Percentiles rank a stretch among this genome's conserved stretches.
These are phyloP conservation scores for Pisolithus albus DNA, from an alignment of 768 basidiomycete species.

Conservation along the genomic window DNA sequence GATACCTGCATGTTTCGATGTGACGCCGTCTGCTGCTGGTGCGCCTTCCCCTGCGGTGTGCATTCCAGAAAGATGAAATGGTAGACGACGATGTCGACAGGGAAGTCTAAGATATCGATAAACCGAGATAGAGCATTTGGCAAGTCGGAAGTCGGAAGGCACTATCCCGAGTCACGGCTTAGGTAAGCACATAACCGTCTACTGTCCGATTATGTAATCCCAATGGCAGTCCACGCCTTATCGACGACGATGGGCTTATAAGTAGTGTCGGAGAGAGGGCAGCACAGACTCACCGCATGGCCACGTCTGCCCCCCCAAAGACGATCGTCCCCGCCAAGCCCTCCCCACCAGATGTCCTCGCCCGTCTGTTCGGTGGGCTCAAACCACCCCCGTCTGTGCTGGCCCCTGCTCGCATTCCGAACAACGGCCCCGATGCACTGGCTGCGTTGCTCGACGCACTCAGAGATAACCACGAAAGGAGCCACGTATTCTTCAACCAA, in stretches of 20 bases:
- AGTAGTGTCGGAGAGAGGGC: too few species aligned
- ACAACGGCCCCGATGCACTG: constrained; percentile 32
- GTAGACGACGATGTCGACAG: too few species aligned
- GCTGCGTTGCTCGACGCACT: constrained; percentile 34
- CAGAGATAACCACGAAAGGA: constrained; percentile 45
- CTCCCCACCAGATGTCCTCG: constrained; percentile 18
- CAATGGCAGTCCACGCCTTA: too few species aligned
- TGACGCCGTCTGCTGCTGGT: constrained; percentile 5
- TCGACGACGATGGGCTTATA: too few species aligned
- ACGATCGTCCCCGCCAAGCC: constrained; percentile 12
- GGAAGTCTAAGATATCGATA: too few species aligned
- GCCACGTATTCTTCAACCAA: constrained; percentile 50
- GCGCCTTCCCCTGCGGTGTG: background rate
- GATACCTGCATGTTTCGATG: constrained; percentile 38
- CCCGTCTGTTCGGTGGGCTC: constrained; percentile 28
- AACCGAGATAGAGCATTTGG: too few species aligned
- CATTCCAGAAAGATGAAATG: too few species aligned
- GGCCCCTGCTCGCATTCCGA: constrained; percentile 31
- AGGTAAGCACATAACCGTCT: too few species aligned
- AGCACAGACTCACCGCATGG: background rate
- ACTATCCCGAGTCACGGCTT: too few species aligned
- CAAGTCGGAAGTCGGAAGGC: too few species aligned
- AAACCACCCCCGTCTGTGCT: constrained; percentile 23
- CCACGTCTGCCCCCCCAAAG: constrained; percentile 20
- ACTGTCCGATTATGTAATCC: too few species aligned